Evolutionary conservation across 2,329 filamentous ascomycete species (phyloP), one percentile per base, ranked within the genome.

Genomic region (Xylariaceae sp.): DNA sequence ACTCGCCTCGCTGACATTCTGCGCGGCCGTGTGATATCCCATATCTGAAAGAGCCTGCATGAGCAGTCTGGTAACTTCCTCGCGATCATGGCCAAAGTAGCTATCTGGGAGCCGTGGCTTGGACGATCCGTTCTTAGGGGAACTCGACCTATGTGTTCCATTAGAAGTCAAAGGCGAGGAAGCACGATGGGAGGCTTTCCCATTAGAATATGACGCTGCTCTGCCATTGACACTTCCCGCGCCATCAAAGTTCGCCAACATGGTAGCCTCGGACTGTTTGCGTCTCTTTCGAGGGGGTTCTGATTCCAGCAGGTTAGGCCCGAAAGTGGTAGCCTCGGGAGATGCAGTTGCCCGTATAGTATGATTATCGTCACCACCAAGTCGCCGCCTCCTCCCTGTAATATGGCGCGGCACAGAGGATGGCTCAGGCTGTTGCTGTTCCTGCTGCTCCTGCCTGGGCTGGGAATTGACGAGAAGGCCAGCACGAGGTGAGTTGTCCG

Each of bases 41-140:
- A 99, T 81, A 72, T 97, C 93, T 23, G 86, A 84, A 64, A 99
- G 77, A 41, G 92, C 89, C 74, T 99, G 94, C 69, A 99, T 94
- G 68, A 99, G 76, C 64, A 97, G 88, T 56, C 94, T 82, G 4
- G 93, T 96, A 50, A 97, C 88, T 76, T 99, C 93, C 78, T 96
- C 92, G 71, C 91, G 85, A 71, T 94, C 85, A 71, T 97, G 93
- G 15, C 92, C 92, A 70, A 86, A 88, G 73, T 95, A 97, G 7
- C 62, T 57, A 70, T 73, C 58, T 58, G 64, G 37, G 63, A 59
- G 59, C 68, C 73, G 58, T 66, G 65, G 52, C 61, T 68, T 72
- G 10, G 79, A 74, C 45, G 82, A 80, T 41, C 86, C 84, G 68
- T 88, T 89, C 54, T 80, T 72, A 17, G 78, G 71, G 58, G 74